Conservation (phyloP, 2,329 filamentous ascomycete genomes). For the Harringtonia aguacate region DNA sequence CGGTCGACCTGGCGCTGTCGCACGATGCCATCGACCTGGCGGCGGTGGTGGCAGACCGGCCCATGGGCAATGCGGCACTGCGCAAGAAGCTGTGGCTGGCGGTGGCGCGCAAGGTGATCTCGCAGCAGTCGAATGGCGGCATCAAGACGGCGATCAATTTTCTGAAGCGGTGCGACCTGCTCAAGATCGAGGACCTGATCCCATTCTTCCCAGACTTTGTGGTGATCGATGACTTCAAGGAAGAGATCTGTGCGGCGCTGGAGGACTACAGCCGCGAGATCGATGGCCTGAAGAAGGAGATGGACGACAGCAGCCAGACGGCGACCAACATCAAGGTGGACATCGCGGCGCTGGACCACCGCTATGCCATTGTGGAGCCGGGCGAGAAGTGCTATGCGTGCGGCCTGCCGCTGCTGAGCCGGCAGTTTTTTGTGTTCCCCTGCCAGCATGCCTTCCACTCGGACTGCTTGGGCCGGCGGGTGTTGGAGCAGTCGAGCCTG, state of each 20-base stretch:
- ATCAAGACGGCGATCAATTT: conserved; percentile 95
- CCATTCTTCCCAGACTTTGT: conserved; percentile 99
- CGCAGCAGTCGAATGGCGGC: conserved; percentile 61
- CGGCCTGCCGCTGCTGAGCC: conserved; percentile 69
- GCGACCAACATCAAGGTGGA: conserved; percentile 85
- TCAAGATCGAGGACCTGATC: conserved; percentile 93
- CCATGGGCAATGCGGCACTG: conserved; percentile 59
- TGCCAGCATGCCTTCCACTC: conserved; percentile 98
- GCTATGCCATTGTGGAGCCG: conserved; percentile 93
- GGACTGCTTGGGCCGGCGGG: conserved; percentile 79
- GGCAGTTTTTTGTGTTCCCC: conserved; percentile 96
- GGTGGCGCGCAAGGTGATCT: conserved; percentile 89
- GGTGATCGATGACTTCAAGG: conserved; percentile 97
- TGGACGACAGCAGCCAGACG: conserved; percentile 88
- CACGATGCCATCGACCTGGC: conserved; percentile 87
- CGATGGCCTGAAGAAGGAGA: conserved; percentile 77
- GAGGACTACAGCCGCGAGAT: conserved; percentile 92
- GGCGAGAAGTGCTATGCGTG: conserved; percentile 92
- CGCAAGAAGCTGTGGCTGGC: conserved; percentile 94
- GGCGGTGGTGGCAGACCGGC: conserved; percentile 76
- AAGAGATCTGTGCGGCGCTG: conserved; percentile 88
- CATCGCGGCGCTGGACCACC: conserved; percentile 72
- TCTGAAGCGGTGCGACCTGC: conserved; percentile 77
- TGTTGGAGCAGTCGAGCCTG: conserved; percentile 70
- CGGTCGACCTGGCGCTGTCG: conserved; percentile 83